A percentile compares a stretch with the other conserved stretches of the same genome.
These are phyloP conservation scores for Macrolepiota fuliginosa DNA, from an alignment of 768 basidiomycete species.

Conservation along the genomic window DNA sequence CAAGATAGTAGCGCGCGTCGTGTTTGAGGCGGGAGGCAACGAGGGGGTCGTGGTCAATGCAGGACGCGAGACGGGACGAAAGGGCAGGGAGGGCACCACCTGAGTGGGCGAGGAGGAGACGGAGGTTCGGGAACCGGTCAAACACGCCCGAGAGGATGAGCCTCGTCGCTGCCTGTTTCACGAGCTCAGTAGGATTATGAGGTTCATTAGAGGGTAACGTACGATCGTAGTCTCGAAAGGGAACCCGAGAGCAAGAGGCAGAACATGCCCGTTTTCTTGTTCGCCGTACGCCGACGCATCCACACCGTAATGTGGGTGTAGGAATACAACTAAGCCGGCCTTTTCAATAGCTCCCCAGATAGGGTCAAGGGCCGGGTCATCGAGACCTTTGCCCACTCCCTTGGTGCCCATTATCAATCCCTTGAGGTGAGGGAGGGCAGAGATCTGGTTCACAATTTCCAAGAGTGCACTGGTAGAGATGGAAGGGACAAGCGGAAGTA, in stretches of 20 bases:
- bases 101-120: conserved; percentile 82
- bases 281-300: conserved; percentile 73
- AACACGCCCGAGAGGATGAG: conserved; percentile 79
- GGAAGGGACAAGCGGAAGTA: conserved; percentile 77
- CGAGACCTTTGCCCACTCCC: conserved; percentile 76
- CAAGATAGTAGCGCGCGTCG: conserved; percentile 83
- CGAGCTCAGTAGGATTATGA: conserved; percentile 9
- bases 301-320: conserved; percentile 87
- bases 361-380: conserved; percentile 75
- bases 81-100: conserved; percentile 83
- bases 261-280: conserved; percentile 80
- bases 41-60: conserved; percentile 81
- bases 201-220: conserved; percentile 26
- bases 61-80: conserved; percentile 82
- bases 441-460: conserved; percentile 65
- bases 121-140: conserved; percentile 74
- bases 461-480: conserved; percentile 55
- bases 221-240: conserved; percentile 90
- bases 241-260: conserved; percentile 85
- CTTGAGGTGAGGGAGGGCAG: conserved; percentile 60
- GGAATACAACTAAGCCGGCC: conserved; percentile 71
- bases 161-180: conserved; percentile 61
- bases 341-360: conserved; percentile 79
- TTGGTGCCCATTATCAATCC: conserved; percentile 81
- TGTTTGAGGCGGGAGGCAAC: conserved; percentile 73